These are phyloP conservation scores for Mucor saturninus DNA, from an alignment of 371 early-diverging fungal species.

Conservation along the genomic window DNA sequence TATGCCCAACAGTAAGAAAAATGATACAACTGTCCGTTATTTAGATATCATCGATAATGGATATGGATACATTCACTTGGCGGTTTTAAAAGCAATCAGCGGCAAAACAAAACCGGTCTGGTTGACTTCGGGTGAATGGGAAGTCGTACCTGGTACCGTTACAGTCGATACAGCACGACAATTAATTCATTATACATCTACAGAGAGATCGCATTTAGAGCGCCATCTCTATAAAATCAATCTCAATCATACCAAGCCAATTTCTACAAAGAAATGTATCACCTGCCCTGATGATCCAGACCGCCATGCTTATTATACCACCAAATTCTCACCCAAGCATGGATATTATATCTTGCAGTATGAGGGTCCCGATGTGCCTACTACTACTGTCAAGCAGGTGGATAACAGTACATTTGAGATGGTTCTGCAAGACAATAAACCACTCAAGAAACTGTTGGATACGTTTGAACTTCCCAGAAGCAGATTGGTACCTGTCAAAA, in stretches of 20 bases:
- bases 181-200: constrained; percentile 66
- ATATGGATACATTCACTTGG: constrained; percentile 82
- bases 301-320: constrained; percentile 69
- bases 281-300: constrained; percentile 37
- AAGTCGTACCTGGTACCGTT: constrained; percentile 71
- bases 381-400: constrained; percentile 64
- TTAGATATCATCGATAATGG: constrained; percentile 76
- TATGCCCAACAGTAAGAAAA: constrained; percentile 31
- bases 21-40: constrained; percentile 56
- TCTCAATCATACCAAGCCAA: constrained; percentile 21
- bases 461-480: constrained; percentile 61
- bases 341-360: constrained; percentile 76
- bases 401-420: constrained; percentile 51
- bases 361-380: constrained; percentile 86
- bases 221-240: constrained; percentile 69
- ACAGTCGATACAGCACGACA: constrained; percentile 59
- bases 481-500: constrained; percentile 58
- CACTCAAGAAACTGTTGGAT: constrained; percentile 40
- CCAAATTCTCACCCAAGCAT: constrained; percentile 72
- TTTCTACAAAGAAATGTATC: constrained; percentile 30
- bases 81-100: constrained; percentile 53
- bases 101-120: constrained; percentile 54
- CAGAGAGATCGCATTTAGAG: constrained; percentile 74
- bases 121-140: constrained; percentile 87
- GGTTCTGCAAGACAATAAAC: constrained; percentile 62